Base-by-base conservation (phyloP, 2,329 filamentous ascomycete species). In the Byssochlamys sp. region DNA sequence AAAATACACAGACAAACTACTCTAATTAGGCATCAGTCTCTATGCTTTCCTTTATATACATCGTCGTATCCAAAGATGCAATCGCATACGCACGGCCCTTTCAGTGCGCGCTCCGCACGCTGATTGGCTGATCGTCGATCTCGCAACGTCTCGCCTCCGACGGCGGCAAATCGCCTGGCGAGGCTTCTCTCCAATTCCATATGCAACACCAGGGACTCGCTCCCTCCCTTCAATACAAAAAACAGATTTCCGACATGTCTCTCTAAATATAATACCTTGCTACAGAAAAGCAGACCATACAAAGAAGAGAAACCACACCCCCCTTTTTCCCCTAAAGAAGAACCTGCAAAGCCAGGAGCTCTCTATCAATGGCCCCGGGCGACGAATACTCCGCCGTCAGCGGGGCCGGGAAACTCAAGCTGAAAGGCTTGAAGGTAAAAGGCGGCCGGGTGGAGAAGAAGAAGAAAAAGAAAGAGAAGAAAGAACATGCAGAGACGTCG, bases 361-460 rank as follows among this genome's bases (percentile, higher is more conserved):
- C 51, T 53, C 33, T 26, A 1, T 28, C 49, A 14, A 55, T 55
- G 54, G 35, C 54, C 33, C 60, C 66, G 53, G 63, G 61, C 57
- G 86, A 89, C 71, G 89, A 95, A 65, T 95, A 95, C 77, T 74
- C 80, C 53, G 77, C 84, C 61, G 74, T 79, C 57, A 81, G 82
- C 60, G 81, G 84, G 58, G 84, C 86, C 67, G 90, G 90, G 65
- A 87, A 87, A 60, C 82, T 96, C 33, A 92, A 90, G 70, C 82
- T 96, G 59, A 96, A 96, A 77, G 90, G 91, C 67, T 82, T 78
- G 60, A 86, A 85, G 67, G 77, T 81, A 61, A 85, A 83, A 52
- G 72, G 73, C 39, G 68, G 74, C n/a, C 69, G 74, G 53, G 65
- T 77, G 53, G 72, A 75, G 60, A 75, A 77, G 61, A 72, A 74